These are phyloP conservation scores for Rusavskia elegans DNA, from an alignment of 495 filamentous ascomycete species.

Conservation along the genomic window DNA sequence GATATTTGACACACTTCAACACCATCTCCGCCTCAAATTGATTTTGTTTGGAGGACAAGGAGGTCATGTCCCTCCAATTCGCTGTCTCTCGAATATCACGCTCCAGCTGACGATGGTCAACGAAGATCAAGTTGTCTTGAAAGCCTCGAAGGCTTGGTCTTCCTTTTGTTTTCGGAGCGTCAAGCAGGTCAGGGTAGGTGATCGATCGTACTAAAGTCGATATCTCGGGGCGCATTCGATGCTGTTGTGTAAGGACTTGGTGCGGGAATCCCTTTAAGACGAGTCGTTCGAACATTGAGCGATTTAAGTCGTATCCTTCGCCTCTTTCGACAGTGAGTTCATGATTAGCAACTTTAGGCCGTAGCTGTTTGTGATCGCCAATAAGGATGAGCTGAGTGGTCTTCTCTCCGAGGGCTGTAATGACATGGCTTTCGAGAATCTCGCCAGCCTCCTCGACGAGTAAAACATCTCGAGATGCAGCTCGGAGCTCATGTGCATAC, in stretches of 20 bases:
- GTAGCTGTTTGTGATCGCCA: slow-evolving; percentile 64
- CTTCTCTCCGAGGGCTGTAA: slow-evolving; percentile 41
- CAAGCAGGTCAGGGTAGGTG: slow-evolving; percentile 48
- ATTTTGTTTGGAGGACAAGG: slow-evolving; percentile 43
- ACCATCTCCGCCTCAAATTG: slow-evolving; percentile 52
- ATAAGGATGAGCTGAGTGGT: slow-evolving; percentile 59
- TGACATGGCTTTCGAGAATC: slow-evolving; percentile 55
- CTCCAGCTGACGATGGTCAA: slow-evolving; percentile 46
- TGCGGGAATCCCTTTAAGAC: slow-evolving; percentile 38
- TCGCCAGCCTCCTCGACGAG: slow-evolving; percentile 71
- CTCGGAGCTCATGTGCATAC: slow-evolving; percentile 34
- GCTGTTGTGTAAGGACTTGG: slow-evolving; percentile 42
- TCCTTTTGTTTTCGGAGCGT: slow-evolving; percentile 34
- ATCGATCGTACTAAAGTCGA: slow-evolving; percentile 41
- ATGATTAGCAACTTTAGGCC: slow-evolving; percentile 55
- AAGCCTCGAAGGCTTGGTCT: slow-evolving; percentile 41
- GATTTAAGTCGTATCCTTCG: slow-evolving; percentile 52
- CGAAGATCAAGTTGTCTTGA: slow-evolving; percentile 44
- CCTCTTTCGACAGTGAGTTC: slow-evolving; percentile 49
- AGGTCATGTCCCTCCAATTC: slow-evolving; percentile 35
- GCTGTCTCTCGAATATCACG: slow-evolving; percentile 18
- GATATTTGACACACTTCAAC: slow-evolving; percentile 50
- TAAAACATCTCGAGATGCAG: slow-evolving; percentile 35
- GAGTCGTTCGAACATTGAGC: slow-evolving; percentile 57
- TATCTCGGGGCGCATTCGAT: slow-evolving; percentile 59